phyloP scores from a whole-genome alignment of 2,329 filamentous ascomycete genomes.

The Coniochaeta hoffmannii region DNA sequence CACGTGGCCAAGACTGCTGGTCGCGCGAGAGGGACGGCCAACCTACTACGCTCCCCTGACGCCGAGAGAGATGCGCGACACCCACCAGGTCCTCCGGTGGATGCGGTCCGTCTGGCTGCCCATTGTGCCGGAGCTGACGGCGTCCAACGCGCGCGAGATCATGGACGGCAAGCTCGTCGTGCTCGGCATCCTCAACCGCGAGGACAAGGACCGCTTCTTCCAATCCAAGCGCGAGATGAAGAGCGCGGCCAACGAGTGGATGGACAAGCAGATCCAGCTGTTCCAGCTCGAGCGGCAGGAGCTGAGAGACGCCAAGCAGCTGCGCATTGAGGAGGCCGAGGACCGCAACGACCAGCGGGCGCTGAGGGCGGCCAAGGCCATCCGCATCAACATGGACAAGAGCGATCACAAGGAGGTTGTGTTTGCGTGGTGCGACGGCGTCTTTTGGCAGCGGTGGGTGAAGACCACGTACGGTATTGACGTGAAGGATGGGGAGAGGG shows the following conservation, averaged over 20 bases:
- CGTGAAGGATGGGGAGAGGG: conserved; percentile 77
- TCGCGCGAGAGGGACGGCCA: conserved; percentile 80
- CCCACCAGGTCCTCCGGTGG: conserved; percentile 73
- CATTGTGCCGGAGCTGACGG: conserved; percentile 88
- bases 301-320: conserved; percentile 85
- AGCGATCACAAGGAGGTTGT: conserved; percentile 80
- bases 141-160: conserved; percentile 84
- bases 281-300: conserved; percentile 94
- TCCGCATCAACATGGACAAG: conserved; percentile 84
- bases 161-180: conserved; percentile 96
- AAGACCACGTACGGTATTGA: conserved; percentile 91
- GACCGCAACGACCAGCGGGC: conserved; percentile 87
- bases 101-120: conserved; percentile 96
- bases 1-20: conserved; percentile 90
- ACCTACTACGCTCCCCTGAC: conserved; percentile 85
- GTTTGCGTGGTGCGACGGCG: conserved; percentile 95
- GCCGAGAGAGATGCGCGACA: conserved; percentile 88
- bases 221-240: conserved; percentile 83
- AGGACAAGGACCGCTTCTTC: conserved; percentile 71
- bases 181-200: conserved; percentile 76
- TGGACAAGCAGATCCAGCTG: conserved; percentile 87
- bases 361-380: conserved; percentile 78
- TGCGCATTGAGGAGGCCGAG: conserved; percentile 92
- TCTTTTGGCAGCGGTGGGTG: conserved; percentile 97
- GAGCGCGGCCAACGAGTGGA: conserved; percentile 93